Conservation (phyloP, 2,329 filamentous ascomycete species). For the Colletotrichum theobromicola region DNA sequence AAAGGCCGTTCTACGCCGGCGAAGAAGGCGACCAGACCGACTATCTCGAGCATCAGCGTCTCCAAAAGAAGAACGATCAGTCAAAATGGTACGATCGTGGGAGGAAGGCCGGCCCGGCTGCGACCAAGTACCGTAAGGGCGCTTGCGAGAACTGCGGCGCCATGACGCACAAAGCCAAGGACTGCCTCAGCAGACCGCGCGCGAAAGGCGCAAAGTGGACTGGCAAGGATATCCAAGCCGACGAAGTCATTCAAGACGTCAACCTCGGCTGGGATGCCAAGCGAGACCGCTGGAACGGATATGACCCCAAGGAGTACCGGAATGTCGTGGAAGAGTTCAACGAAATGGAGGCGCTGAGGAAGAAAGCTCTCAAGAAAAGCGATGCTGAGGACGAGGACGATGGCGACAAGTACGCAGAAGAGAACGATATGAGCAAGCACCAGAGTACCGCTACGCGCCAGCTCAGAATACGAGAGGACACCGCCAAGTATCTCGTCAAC, state of each 20-base stretch:
- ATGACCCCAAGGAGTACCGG: slow-evolving; percentile 85
- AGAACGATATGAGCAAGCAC: slow-evolving; percentile 94
- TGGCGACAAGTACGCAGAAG: slow-evolving; percentile 85
- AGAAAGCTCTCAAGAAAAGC: slow-evolving; percentile 51
- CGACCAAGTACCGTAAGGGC: slow-evolving; percentile 97
- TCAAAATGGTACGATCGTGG: slow-evolving; percentile 94
- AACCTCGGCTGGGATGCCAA: slow-evolving; percentile 96
- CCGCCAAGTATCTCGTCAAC: slow-evolving; percentile 94
- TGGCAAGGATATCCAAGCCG: slow-evolving; percentile 90
- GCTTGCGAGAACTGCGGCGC: slow-evolving; percentile 98
- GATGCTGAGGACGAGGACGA: slow-evolving; percentile 59
- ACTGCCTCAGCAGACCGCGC: slow-evolving; percentile 87
- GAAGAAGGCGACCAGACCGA: slow-evolving; percentile 80
- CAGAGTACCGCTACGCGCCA: slow-evolving; percentile 91
- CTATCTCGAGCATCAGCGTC: slow-evolving; percentile 95
- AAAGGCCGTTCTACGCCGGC: slow-evolving; percentile 93
- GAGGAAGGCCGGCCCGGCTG: slow-evolving; percentile 81
- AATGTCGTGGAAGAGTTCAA: slow-evolving; percentile 90
- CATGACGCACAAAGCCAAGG: slow-evolving; percentile 95
- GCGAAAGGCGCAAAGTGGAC: slow-evolving; percentile 93
- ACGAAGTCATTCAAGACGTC: slow-evolving; percentile 86
- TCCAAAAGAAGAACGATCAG: slow-evolving; percentile 76
- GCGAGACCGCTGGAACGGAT: slow-evolving; percentile 98
- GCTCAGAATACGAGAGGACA: slow-evolving; percentile 91
- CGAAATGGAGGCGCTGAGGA: slow-evolving; percentile 78